Evolutionary conservation across 2,329 filamentous ascomycete species (phyloP).

Genomic region (Emericellopsis atlantica): DNA sequence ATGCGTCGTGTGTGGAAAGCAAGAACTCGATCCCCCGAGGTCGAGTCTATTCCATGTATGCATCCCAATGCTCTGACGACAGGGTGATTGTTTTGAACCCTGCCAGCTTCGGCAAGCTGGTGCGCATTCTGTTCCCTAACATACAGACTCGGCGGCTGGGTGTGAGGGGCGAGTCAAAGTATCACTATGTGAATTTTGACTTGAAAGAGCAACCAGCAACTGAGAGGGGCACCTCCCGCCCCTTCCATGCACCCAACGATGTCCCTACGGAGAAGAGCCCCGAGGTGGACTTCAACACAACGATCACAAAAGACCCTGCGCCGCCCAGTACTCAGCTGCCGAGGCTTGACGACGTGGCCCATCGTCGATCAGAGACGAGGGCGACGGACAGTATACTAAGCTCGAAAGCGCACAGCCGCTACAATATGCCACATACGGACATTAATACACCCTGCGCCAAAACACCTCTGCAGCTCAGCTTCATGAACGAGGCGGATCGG

Average conservation of each 20-base stretch:
- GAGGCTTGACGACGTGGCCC: background rate
- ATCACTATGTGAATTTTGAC: slow-evolving; percentile 73
- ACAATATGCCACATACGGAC: slow-evolving; percentile 32
- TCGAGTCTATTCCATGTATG: slow-evolving; percentile 91
- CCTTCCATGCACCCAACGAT: background rate
- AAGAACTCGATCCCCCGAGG: slow-evolving; percentile 84
- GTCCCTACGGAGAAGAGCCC: background rate
- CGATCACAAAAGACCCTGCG: slow-evolving; percentile 27
- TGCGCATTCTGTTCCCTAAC: slow-evolving; percentile 89
- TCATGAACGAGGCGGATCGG: slow-evolving; percentile 44
- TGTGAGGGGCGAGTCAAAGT: slow-evolving; percentile 93
- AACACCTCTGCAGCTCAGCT: slow-evolving; percentile 45
- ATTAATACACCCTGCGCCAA: slow-evolving; percentile 41
- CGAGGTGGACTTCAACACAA: slow-evolving; percentile 7
- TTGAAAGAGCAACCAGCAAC: slow-evolving; percentile 36
- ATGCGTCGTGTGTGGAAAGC: slow-evolving; percentile 57
- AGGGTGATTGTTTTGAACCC: slow-evolving; percentile 92
- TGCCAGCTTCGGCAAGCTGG: slow-evolving; percentile 93
- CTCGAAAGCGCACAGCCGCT: slow-evolving; percentile 31
- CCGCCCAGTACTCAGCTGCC: background rate
- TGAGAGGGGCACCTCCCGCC: background rate
- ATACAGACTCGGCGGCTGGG: slow-evolving; percentile 86
- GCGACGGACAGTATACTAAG: too few relatives aligned
- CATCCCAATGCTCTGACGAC: slow-evolving; percentile 82
- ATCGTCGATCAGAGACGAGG: background rate